Conservation (phyloP, 2,329 filamentous ascomycete species). For the Penicillium griseofulvum region DNA sequence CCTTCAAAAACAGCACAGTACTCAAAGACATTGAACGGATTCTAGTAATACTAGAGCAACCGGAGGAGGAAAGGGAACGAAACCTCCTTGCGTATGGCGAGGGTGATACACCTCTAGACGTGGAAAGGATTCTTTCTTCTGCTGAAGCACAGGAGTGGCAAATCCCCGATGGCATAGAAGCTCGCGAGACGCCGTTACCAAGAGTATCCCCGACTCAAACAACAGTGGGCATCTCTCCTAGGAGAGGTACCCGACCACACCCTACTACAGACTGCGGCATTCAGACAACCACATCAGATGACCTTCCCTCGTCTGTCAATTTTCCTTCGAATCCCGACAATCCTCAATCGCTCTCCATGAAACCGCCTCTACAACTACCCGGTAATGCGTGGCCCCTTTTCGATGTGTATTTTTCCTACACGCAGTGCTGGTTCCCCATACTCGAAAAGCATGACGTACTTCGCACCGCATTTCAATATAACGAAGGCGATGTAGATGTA, state of each 20-base stretch:
- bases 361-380: slow-evolving; percentile 51
- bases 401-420: slow-evolving; percentile 72
- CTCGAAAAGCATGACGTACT: slow-evolving; percentile 65
- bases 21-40: slow-evolving; percentile 63
- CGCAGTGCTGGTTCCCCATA: slow-evolving; percentile 73
- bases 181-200: slow-evolving; percentile 17
- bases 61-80: slow-evolving; percentile 39
- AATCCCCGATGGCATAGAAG: slow-evolving; percentile 27
- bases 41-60: slow-evolving; percentile 48
- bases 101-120: slow-evolving; percentile 29
- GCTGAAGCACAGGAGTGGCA: slow-evolving; percentile 36
- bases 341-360: slow-evolving; percentile 10
- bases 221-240: slow-evolving; percentile 15
- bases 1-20: slow-evolving; percentile 63
- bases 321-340: slow-evolving; percentile 4
- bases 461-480: slow-evolving; percentile 46
- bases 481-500: slow-evolving; percentile 27
- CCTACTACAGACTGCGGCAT: slow-evolving; percentile 26
- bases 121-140: slow-evolving; percentile 30
- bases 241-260: slow-evolving; percentile 11
- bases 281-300: slow-evolving; percentile 21
- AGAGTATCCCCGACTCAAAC: slow-evolving; percentile 29
- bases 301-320: background rate
- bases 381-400: slow-evolving; percentile 53
- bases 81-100: slow-evolving; percentile 25